These are phyloP conservation scores for Colletotrichum acutatum DNA, from an alignment of 2,329 filamentous ascomycete species.

Conservation along the genomic window DNA sequence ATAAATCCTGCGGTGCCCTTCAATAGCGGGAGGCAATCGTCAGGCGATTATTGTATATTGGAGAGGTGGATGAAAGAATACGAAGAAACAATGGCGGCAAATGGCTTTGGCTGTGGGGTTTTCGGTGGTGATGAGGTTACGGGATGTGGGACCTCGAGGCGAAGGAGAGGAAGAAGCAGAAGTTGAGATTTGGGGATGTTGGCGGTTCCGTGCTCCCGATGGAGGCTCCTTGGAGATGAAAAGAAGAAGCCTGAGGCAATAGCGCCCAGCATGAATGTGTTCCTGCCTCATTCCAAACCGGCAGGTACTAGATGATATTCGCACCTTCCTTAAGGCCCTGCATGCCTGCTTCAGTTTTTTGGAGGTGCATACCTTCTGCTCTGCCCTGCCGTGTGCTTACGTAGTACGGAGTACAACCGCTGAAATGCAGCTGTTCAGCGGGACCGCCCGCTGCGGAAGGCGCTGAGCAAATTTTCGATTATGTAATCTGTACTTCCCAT, in stretches of 20 bases:
- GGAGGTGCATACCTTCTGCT: background rate
- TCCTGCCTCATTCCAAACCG: background rate
- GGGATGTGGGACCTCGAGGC: background rate
- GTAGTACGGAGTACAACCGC: background rate
- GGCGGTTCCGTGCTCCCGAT: background rate
- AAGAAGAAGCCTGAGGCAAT: background rate
- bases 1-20: background rate
- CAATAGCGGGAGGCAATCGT: background rate
- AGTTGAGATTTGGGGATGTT: background rate
- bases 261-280: background rate
- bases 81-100: background rate
- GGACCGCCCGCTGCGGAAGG: background rate
- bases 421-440: background rate
- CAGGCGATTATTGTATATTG: background rate
- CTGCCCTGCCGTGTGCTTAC: background rate
- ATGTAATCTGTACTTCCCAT: background rate
- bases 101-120: conserved; percentile 1
- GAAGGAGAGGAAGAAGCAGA: background rate
- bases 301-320: background rate
- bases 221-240: background rate
- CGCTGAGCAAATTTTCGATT: background rate
- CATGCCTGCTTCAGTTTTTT: background rate
- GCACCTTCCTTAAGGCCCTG: background rate
- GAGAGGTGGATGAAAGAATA: background rate
- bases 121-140: background rate